Evolutionary conservation across 2,329 filamentous ascomycete species (phyloP).

Genomic region (Hypoxylon sp.): DNA sequence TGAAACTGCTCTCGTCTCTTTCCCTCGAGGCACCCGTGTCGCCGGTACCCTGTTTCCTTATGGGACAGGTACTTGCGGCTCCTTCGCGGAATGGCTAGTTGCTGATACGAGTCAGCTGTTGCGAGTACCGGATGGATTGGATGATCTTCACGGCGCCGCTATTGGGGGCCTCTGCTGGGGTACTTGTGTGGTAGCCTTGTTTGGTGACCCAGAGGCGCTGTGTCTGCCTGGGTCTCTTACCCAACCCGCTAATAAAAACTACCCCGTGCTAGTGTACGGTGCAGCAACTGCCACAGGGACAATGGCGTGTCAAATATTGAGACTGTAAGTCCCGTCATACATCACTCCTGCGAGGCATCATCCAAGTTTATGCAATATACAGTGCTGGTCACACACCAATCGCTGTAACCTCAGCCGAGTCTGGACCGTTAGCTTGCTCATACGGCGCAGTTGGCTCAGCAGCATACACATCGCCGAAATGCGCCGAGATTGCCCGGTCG

Average conservation of each 20-base stretch:
- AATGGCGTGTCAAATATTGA: conserved; percentile 52
- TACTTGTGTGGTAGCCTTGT: conserved; percentile 35
- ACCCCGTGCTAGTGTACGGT: conserved; percentile 52
- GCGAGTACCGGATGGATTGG: conserved; percentile 43
- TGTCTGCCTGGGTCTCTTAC: neutral
- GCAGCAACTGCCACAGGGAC: conserved; percentile 52
- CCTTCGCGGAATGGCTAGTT: conserved; percentile 1
- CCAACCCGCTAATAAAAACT: conserved; percentile 5
- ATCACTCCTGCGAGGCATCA: too few species aligned
- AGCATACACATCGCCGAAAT: neutral
- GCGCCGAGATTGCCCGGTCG: neutral
- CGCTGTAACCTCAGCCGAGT: neutral
- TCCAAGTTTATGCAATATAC: too few species aligned
- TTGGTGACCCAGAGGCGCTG: conserved; percentile 1
- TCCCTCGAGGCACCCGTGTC: neutral
- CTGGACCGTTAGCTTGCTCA: neutral
- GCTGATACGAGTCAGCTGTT: conserved; percentile 28
- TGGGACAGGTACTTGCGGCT: conserved; percentile 18
- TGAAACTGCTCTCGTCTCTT: neutral
- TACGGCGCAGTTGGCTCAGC: neutral
- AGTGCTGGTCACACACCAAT: conserved; percentile 3
- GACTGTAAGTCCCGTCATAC: conserved; percentile 37
- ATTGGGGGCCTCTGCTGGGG: conserved; percentile 49
- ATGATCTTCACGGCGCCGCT: conserved; percentile 45
- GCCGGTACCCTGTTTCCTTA: conserved; percentile 11